Conservation (phyloP, 2,329 filamentous ascomycete genomes). For the Microcyclosporella mali region DNA sequence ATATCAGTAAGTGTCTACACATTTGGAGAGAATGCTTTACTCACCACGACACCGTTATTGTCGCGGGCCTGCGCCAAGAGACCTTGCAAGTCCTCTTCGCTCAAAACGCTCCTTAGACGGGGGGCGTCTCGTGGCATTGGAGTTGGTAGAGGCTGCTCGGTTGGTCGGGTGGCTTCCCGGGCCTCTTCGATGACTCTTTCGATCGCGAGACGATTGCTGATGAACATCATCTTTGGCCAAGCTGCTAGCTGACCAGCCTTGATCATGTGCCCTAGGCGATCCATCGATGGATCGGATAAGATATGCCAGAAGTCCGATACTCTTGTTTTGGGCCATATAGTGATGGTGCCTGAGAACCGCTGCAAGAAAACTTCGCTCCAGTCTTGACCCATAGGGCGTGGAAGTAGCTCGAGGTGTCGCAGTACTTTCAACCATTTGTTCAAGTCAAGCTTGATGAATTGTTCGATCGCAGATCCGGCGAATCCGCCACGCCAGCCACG, state of each 20-base stretch:
- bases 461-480: constrained; percentile 82
- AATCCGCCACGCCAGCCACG: constrained; percentile 95
- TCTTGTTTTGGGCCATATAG: constrained; percentile 84
- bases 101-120: constrained; percentile 34
- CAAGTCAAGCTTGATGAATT: constrained; percentile 92
- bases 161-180: constrained; percentile 37
- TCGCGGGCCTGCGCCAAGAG: constrained; percentile 34
- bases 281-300: constrained; percentile 70
- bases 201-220: constrained; percentile 77
- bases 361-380: constrained; percentile 97
- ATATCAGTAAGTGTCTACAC: too few species aligned
- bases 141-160: constrained; percentile 28
- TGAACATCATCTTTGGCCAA: constrained; percentile 88
- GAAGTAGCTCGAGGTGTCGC: constrained; percentile 83
- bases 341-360: constrained; percentile 88
- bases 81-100: constrained; percentile 42
- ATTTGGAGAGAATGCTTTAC: too few species aligned
- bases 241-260: constrained; percentile 81
- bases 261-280: constrained; percentile 78
- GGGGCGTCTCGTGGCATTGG: constrained; percentile 16
- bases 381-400: constrained; percentile 84
- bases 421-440: constrained; percentile 97
- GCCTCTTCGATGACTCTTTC: constrained; percentile 62
- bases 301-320: constrained; percentile 79
- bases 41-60: constrained; percentile 23